Evolutionary conservation across 78 protist species (phyloP).

Genomic region (Emiliania huxleyi): DNA sequence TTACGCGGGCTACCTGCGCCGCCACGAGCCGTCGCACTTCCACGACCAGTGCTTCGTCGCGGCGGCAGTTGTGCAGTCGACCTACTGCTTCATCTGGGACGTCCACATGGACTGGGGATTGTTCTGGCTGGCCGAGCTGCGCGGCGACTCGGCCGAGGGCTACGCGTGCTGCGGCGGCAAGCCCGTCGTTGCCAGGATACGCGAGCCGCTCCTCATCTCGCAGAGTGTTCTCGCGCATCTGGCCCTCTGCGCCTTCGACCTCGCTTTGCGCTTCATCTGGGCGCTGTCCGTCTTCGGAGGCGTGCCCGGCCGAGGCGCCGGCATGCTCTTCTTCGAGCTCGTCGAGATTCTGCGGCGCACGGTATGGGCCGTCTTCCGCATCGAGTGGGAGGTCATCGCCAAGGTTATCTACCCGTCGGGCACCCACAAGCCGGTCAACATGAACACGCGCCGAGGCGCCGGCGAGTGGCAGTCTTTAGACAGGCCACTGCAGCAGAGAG

Average conservation of each 20-base stretch:
- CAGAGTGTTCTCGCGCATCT: neutral
- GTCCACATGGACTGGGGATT: slow-evolving; percentile 16
- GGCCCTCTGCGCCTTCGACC: neutral
- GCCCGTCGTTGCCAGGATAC: too few relatives aligned
- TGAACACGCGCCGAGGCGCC: too few relatives aligned
- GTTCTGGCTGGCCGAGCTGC: neutral
- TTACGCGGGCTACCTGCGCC: neutral
- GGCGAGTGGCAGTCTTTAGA: too few relatives aligned
- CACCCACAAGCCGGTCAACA: too few relatives aligned
- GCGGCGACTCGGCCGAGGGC: neutral
- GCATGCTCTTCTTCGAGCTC: slow-evolving; percentile 12
- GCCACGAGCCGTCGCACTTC: neutral
- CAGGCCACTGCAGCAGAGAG: too few relatives aligned
- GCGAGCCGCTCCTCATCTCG: neutral
- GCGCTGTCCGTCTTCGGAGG: neutral
- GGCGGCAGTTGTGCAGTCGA: slow-evolving; percentile 1
- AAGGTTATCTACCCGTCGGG: too few relatives aligned
- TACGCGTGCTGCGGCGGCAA: neutral
- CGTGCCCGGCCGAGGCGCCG: neutral
- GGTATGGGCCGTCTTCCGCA: slow-evolving; percentile 18
- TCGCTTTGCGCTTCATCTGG: slow-evolving; percentile 3
- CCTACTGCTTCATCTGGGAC: neutral
- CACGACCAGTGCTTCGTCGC: neutral
- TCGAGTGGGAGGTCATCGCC: slow-evolving; percentile 21
- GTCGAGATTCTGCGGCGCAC: neutral